phyloP scores from a whole-genome alignment of 148 eudicot species.

The Amaranthus hypochondriacus region DNA sequence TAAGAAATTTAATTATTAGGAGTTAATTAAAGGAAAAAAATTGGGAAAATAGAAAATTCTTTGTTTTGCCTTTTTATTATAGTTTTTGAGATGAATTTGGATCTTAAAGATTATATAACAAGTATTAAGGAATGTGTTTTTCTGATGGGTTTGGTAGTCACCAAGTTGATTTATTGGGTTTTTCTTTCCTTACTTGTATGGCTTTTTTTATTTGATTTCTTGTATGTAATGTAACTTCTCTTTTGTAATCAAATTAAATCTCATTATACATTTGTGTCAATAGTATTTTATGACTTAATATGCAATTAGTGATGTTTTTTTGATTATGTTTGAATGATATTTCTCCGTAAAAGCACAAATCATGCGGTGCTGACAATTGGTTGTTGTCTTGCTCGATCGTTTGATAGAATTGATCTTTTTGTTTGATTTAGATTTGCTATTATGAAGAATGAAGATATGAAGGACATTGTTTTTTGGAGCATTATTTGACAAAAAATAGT shows the following conservation, averaged over 20 bases:
- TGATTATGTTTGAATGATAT: too few species aligned
- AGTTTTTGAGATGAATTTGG: not conserved
- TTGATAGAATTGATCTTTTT: too few species aligned
- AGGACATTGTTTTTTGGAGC: too few species aligned
- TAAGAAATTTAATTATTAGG: not conserved
- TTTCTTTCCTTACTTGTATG: not conserved
- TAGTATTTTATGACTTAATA: not conserved
- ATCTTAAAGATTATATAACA: not conserved
- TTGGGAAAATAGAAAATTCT: not conserved
- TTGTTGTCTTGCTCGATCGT: too few species aligned
- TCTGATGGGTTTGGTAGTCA: slow-evolving; percentile 1
- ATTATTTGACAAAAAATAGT: too few species aligned
- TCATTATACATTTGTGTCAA: not conserved
- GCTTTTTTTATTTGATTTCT: not conserved
- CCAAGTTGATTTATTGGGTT: slow-evolving; percentile 6
- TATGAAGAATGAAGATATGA: too few species aligned
- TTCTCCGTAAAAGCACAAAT: too few species aligned
- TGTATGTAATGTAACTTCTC: not conserved
- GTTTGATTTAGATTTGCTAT: too few species aligned
- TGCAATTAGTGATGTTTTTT: too few species aligned
- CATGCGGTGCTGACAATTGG: too few species aligned
- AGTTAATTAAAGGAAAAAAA: not conserved
- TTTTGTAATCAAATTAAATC: slow-evolving; percentile 1
- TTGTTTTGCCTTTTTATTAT: not conserved
- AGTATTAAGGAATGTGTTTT: not conserved